Conservation (phyloP, 148 eudicot genomes). For the Chenopodium berlandieri region DNA sequence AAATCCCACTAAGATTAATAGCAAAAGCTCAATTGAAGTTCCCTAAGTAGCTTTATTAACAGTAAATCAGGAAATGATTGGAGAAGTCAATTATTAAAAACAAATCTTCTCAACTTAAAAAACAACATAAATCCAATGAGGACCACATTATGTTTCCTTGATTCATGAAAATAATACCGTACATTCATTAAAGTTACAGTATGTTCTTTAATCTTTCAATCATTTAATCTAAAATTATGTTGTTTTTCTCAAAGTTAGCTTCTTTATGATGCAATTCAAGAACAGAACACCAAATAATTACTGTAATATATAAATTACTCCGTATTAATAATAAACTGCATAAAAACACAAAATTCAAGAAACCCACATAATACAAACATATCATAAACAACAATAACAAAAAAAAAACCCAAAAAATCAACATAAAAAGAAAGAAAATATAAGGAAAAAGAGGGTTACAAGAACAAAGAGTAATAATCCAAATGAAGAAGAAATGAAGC, state of each 20-base stretch:
- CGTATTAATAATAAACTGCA: not conserved
- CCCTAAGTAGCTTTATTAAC: conserved; percentile 2
- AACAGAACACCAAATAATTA: not conserved
- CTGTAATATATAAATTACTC: not conserved
- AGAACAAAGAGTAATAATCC: conserved; percentile 35
- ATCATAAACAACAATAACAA: not conserved
- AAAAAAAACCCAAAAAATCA: not conserved
- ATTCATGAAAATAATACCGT: not conserved
- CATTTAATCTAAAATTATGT: too few species aligned
- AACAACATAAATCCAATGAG: not conserved
- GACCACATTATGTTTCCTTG: not conserved
- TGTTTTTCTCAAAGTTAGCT: too few species aligned
- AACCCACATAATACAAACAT: not conserved
- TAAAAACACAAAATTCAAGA: not conserved
- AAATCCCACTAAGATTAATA: not conserved
- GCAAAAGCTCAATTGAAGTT: not conserved
- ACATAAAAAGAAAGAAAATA: not conserved
- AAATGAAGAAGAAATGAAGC: conserved; percentile 34
- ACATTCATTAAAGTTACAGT: too few species aligned
- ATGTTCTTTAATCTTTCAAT: too few species aligned
- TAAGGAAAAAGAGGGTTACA: conserved; percentile 11
- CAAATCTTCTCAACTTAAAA: not conserved
- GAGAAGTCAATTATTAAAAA: not conserved
- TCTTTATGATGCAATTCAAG: not conserved
- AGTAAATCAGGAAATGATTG: not conserved